Evolutionary conservation across 2,329 filamentous ascomycete genomes (phyloP), one percentile per base, ranked within the genome.

Genomic region (Stagonosporopsis tanaceti): DNA sequence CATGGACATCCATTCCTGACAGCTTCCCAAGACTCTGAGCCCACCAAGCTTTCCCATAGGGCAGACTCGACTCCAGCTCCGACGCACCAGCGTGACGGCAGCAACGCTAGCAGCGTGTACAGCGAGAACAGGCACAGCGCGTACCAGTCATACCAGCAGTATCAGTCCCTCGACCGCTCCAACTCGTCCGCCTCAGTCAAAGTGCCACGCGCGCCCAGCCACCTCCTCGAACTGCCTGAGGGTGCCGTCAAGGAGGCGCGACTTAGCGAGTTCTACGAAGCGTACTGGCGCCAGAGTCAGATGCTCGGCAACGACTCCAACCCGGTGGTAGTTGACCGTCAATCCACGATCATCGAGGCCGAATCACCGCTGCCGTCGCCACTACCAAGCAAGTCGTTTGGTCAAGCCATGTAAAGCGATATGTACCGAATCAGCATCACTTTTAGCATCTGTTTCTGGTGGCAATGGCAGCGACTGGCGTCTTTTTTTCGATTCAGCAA

Each of bases 191-290:
- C 59, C 12, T 73, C 69, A 2, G 44, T 66, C 32, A 52, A 32
- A 62, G 60, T 45, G 53, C 57, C 28, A 38, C 64, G 25, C 62
- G 60, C 58, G 54, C 60, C 20, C 48, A 68, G 30, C 63, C 67
- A 50, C 55, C 64, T 22, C 61, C 48, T 57, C 14, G 54, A 42
- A 3, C 69, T 20, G 41, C 51, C 58, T 5, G 50, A 62, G 7
- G 53, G 46, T 22, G 57, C 50, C 24, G 51, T 53, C 34, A 61
- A 63, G n/a, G 68, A 71, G 37, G 50, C 66, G 2, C 68, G 72
- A 17, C 63, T 77, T 44, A 76, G 73, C 62, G 75, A 77, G n/a
- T 75, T 77, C 61, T 77, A 75, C 66, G 75, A 77, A 22, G 70
- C 73, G 0, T 77, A 77, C 61, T 77, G 75, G 60, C 70, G 74